Evolutionary conservation across 108 stramenopile species (phyloP).

Genomic region (Cafeteria roenbergensis): DNA sequence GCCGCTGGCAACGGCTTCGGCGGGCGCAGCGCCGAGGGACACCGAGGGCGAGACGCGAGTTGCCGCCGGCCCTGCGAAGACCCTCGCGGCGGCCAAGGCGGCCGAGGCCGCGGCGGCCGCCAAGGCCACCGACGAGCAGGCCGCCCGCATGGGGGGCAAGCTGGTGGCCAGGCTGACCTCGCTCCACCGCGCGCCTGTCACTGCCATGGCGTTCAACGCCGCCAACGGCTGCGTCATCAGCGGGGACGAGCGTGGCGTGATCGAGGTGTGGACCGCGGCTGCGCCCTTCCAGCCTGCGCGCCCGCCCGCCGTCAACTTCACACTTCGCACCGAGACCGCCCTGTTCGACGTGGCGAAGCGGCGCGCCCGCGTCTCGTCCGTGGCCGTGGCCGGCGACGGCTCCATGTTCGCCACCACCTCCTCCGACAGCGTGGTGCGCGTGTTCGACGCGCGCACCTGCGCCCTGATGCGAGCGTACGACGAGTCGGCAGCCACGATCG

Average conservation of each 20-base stretch:
- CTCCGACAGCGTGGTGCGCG: conserved; percentile 60
- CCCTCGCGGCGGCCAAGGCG: too few species aligned
- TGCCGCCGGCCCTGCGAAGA: too few species aligned
- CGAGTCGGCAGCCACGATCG: conserved; percentile 34
- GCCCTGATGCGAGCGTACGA: conserved; percentile 68
- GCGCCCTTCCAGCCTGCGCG: conserved; percentile 15
- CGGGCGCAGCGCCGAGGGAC: too few species aligned
- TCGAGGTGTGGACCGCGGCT: conserved; percentile 69
- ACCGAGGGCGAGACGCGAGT: too few species aligned
- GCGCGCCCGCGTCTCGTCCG: conserved; percentile 54
- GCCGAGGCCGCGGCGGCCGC: too few species aligned
- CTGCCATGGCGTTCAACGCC: conserved; percentile 52
- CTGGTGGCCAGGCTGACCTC: conserved; percentile 42
- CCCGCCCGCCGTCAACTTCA: conserved; percentile 38
- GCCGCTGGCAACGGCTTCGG: too few species aligned
- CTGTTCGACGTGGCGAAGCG: conserved; percentile 72
- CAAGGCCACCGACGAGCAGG: too few species aligned
- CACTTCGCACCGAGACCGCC: conserved; percentile 70
- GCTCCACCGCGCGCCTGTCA: conserved; percentile 66
- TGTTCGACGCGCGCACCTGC: conserved; percentile 61
- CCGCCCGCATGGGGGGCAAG: too few species aligned
- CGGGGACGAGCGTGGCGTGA: conserved; percentile 65
- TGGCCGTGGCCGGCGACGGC: conserved; percentile 43
- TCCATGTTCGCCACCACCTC: conserved; percentile 58
- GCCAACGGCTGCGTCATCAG: conserved; percentile 51